phyloP scores from a whole-genome alignment of 768 basidiomycete species.

The Psilocybe cyanescens region DNA sequence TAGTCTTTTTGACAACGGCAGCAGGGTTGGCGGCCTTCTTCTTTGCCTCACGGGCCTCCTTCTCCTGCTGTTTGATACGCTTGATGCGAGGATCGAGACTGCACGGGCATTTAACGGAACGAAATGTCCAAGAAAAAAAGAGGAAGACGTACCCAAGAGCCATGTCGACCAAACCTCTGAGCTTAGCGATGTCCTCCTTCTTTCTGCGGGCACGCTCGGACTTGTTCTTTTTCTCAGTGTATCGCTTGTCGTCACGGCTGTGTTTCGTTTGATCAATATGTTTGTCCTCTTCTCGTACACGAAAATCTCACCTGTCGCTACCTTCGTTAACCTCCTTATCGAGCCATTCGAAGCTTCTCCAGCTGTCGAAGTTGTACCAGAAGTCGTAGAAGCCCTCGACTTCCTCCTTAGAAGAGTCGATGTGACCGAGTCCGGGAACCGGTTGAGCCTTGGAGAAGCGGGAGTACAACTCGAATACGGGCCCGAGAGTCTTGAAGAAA shows the following conservation, averaged over 20 bases:
- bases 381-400: slow-evolving; percentile 97
- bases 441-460: slow-evolving; percentile 89
- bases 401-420: slow-evolving; percentile 73
- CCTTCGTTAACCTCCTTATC: slow-evolving; percentile 99
- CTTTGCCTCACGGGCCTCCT: slow-evolving; percentile 91
- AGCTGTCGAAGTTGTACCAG: slow-evolving; percentile 99
- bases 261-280: background rate
- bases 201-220: slow-evolving; percentile 93
- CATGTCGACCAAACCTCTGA: slow-evolving; percentile 86
- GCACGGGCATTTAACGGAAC: background rate
- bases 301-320: slow-evolving; percentile 76
- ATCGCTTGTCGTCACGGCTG: slow-evolving; percentile 97
- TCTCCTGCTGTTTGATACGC: slow-evolving; percentile 95
- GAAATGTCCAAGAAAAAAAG: background rate
- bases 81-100: slow-evolving; percentile 93
- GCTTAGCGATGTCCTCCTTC: slow-evolving; percentile 94
- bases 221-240: slow-evolving; percentile 99
- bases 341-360: slow-evolving; percentile 96
- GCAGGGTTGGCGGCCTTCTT: slow-evolving; percentile 57
- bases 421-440: slow-evolving; percentile 77
- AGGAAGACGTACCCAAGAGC: slow-evolving; percentile 53
- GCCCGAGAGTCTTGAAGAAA: slow-evolving; percentile 76
- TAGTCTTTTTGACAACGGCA: slow-evolving; percentile 65
- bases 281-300: background rate
- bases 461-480: slow-evolving; percentile 91